These are phyloP conservation scores for Ganoderma lucidum DNA, from an alignment of 1,284 basidiomycete genomes.

Conservation along the genomic window DNA sequence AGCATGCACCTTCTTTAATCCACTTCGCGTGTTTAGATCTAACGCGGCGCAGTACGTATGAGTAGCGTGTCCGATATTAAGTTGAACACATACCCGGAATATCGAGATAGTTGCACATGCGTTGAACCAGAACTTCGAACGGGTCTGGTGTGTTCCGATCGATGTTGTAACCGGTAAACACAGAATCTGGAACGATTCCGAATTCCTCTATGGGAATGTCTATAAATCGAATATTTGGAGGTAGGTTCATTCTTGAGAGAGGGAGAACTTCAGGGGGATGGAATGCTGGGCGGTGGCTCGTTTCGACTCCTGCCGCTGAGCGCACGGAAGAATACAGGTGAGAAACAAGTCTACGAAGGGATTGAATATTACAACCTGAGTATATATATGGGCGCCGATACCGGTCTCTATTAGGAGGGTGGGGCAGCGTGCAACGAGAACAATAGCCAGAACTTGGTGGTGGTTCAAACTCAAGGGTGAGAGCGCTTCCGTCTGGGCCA, in stretches of 20 bases:
- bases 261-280: no score
- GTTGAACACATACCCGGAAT: not conserved
- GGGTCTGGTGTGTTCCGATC: not conserved
- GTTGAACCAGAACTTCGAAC: not conserved
- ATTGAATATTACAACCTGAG: no score
- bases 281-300: no score
- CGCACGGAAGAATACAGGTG: no score
- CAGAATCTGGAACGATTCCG: not conserved
- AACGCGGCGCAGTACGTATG: not conserved
- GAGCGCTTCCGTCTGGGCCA: not conserved
- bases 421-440: not conserved
- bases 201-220: not conserved
- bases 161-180: not conserved
- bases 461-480: no score
- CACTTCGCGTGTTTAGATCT: conserved; percentile 2
- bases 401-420: no score
- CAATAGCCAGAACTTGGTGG: not conserved
- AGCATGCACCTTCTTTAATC: not conserved
- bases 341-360: no score
- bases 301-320: no score
- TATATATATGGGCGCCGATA: no score
- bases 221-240: not conserved
- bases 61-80: not conserved
- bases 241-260: not conserved
- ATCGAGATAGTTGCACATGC: not conserved